Conservation (phyloP, 805 yeast species). For the Candida wancherniae region DNA sequence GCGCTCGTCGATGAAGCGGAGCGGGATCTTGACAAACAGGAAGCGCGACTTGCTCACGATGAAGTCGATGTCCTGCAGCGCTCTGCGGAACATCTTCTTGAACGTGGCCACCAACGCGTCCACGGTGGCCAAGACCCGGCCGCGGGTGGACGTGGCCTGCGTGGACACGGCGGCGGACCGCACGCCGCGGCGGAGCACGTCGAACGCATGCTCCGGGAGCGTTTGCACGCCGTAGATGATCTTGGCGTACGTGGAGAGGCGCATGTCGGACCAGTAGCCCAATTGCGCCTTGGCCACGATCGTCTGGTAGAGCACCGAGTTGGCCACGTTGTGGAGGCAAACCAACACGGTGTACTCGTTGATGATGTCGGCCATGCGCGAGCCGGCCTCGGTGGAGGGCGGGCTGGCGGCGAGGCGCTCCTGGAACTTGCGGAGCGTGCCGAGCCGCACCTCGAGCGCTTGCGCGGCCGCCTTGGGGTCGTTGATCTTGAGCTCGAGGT, state of each 20-base stretch:
- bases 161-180: slow-evolving; percentile 1
- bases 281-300: slow-evolving; percentile 28
- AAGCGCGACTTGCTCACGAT: slow-evolving; percentile 11
- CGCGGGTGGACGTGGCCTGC: not conserved
- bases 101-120: slow-evolving; percentile 5
- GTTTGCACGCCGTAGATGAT: slow-evolving; percentile 32
- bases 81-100: slow-evolving; percentile 2
- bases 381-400: slow-evolving; percentile 6
- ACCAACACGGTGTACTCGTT: slow-evolving; percentile 22
- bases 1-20: slow-evolving; percentile 23
- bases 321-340: slow-evolving; percentile 27
- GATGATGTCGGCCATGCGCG: slow-evolving; percentile 14
- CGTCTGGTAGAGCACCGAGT: slow-evolving; percentile 30
- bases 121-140: slow-evolving; percentile 1
- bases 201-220: slow-evolving; percentile 22
- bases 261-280: slow-evolving; percentile 32
- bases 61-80: slow-evolving; percentile 8
- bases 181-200: slow-evolving; percentile 3
- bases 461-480: slow-evolving; percentile 8
- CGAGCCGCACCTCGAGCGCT: slow-evolving; percentile 13
- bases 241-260: slow-evolving; percentile 22
- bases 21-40: slow-evolving; percentile 16
- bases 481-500: slow-evolving; percentile 12
- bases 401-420: slow-evolving; percentile 2
- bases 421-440: slow-evolving; percentile 7